phyloP scores from a whole-genome alignment of 257 asterid genomes.

The Scutellaria baicalensis region DNA sequence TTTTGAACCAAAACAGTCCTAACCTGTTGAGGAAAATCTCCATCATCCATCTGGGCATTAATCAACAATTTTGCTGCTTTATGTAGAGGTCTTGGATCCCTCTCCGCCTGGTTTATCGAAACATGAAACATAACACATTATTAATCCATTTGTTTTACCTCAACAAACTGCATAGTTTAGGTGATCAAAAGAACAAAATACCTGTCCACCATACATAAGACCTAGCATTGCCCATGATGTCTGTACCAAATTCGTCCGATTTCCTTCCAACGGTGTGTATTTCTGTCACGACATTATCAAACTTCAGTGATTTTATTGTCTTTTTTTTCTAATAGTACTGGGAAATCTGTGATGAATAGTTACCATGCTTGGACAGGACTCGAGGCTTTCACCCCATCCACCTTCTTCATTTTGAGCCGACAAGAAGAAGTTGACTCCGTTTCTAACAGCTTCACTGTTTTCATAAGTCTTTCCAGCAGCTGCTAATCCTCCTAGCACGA shows the following conservation, averaged over 20 bases:
- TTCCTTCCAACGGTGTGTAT: conserved; percentile 69
- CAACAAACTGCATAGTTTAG: too few relatives aligned
- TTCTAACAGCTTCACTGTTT: conserved; percentile 44
- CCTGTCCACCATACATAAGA: conserved; percentile 72
- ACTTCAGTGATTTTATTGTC: neutral
- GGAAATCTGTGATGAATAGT: neutral
- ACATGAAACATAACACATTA: neutral
- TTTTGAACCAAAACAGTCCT: neutral
- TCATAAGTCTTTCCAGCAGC: conserved; percentile 51
- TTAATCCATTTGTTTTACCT: too few relatives aligned
- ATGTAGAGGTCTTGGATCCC: conserved; percentile 69
- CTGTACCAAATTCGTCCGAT: conserved; percentile 69
- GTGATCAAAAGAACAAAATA: neutral
- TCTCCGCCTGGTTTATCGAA: conserved; percentile 35
- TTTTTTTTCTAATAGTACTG: neutral
- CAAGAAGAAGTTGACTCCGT: conserved; percentile 47
- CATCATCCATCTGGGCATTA: conserved; percentile 71
- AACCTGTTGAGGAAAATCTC: conserved; percentile 85
- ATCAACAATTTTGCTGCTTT: conserved; percentile 67
- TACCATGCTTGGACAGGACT: conserved; percentile 86
- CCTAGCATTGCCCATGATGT: conserved; percentile 93
- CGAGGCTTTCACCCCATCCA: conserved; percentile 82
- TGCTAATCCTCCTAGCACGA: conserved; percentile 42
- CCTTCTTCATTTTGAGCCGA: conserved; percentile 70
- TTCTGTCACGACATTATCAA: conserved; percentile 30